Percentiles rank a stretch among this genome's conserved stretches.
Conservation (phyloP, 345 rosid genomes). For the Limnanthes douglasii region DNA sequence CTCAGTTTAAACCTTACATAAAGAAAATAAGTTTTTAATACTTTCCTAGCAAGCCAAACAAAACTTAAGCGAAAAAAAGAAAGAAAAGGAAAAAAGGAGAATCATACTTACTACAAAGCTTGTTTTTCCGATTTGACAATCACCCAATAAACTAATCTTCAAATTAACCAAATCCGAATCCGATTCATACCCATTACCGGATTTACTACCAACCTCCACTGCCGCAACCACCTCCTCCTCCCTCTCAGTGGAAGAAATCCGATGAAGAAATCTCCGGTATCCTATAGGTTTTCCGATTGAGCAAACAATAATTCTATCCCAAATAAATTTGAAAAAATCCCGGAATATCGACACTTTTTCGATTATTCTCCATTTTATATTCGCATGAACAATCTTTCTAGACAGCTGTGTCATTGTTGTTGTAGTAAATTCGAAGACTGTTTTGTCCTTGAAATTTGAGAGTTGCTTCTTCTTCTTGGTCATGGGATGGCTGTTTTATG, state of each 20-base stretch:
- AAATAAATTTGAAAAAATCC: slow-evolving; percentile 45
- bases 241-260: slow-evolving; percentile 20
- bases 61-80: not conserved
- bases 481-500: slow-evolving; percentile 7
- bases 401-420: slow-evolving; percentile 44
- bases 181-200: slow-evolving; percentile 20
- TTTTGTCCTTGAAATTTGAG: slow-evolving; percentile 23
- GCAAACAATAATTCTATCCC: slow-evolving; percentile 73
- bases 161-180: slow-evolving; percentile 75
- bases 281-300: slow-evolving; percentile 41
- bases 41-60: no score
- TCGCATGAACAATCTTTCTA: slow-evolving; percentile 33
- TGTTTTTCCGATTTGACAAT: slow-evolving; percentile 88
- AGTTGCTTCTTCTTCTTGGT: slow-evolving; percentile 1
- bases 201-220: slow-evolving; percentile 8
- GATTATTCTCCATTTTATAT: slow-evolving; percentile 37
- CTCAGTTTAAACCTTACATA: no score
- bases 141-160: slow-evolving; percentile 89
- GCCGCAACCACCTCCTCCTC: slow-evolving; percentile 12
- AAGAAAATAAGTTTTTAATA: not conserved
- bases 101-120: slow-evolving; percentile 54
- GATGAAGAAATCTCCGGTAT: slow-evolving; percentile 36
- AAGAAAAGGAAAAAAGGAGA: not conserved
- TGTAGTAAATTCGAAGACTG: slow-evolving; percentile 18
- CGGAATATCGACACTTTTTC: slow-evolving; percentile 46